These are phyloP conservation scores for Aristolochia californica DNA, from an alignment of 164 flowering plant species.

Conservation along the genomic window DNA sequence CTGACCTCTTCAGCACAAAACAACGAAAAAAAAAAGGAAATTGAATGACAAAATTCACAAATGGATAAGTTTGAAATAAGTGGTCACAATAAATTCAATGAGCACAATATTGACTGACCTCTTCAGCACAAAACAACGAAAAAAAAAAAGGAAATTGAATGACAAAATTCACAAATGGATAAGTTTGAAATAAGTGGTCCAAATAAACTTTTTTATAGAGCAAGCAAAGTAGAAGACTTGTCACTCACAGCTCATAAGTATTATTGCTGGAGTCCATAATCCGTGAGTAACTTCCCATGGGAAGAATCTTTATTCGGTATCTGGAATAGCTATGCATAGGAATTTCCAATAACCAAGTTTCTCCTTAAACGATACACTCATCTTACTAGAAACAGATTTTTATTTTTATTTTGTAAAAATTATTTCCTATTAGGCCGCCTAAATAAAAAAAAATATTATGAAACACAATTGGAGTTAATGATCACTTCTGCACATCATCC, in stretches of 20 bases:
- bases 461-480: no score
- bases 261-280: conserved; percentile 78
- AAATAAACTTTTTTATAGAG: not conserved
- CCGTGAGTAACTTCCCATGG: conserved; percentile 98
- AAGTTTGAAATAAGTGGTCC: not conserved
- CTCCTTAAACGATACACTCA: no score
- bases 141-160: not conserved
- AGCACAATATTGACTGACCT: no score
- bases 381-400: no score
- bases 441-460: no score
- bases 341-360: not conserved
- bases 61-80: not conserved
- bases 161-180: not conserved
- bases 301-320: conserved; percentile 81
- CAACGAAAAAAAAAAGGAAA: not conserved
- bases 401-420: no score
- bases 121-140: not conserved
- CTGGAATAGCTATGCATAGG: conserved; percentile 40
- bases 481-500: no score
- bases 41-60: not conserved
- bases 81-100: no score
- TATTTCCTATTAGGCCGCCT: no score
- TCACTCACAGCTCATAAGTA: conserved; percentile 85
- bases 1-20: not conserved
- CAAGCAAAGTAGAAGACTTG: not conserved